Conservation (phyloP, 2,329 filamentous ascomycete species). For the Fonsecaea multimorphosa region DNA sequence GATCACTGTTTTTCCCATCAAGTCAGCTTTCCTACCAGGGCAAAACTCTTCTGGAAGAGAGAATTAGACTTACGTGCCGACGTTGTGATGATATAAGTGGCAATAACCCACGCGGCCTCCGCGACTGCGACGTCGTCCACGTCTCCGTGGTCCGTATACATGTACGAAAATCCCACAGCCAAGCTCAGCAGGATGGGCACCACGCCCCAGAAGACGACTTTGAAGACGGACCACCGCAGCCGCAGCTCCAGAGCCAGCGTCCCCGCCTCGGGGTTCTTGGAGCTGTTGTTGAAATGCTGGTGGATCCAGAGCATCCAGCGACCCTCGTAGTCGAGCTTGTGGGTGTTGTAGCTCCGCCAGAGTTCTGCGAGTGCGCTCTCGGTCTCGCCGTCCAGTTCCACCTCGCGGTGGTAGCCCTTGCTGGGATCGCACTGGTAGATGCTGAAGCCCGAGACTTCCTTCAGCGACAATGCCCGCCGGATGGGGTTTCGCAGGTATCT, state of each 20-base stretch:
- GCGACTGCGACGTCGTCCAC: conserved; percentile 26
- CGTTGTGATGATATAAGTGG: conserved; percentile 25
- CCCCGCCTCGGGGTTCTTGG: conserved; percentile 24
- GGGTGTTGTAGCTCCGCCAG: conserved; percentile 24
- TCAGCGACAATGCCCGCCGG: conserved; percentile 19
- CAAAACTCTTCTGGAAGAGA: neutral
- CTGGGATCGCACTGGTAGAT: conserved; percentile 26
- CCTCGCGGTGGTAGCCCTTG: conserved; percentile 25
- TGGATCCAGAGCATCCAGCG: conserved; percentile 30
- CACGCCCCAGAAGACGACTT: conserved; percentile 24
- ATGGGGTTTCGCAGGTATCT: conserved; percentile 20
- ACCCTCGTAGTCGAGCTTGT: conserved; percentile 27
- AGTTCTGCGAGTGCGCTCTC: conserved; percentile 22
- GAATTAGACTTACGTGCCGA: conserved; percentile 20
- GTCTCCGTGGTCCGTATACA: conserved; percentile 28
- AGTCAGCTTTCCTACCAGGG: neutral
- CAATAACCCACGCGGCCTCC: conserved; percentile 27
- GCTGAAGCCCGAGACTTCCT: conserved; percentile 25
- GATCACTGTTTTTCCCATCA: conserved; percentile 12
- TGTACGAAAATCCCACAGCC: conserved; percentile 27
- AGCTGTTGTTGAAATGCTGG: conserved; percentile 27
- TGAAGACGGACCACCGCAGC: conserved; percentile 26
- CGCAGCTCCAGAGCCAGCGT: conserved; percentile 19
- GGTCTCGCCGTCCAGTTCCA: conserved; percentile 23
- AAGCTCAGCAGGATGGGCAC: conserved; percentile 26